phyloP scores from a whole-genome alignment of 345 rosid genomes.

The Arabis alpina region DNA sequence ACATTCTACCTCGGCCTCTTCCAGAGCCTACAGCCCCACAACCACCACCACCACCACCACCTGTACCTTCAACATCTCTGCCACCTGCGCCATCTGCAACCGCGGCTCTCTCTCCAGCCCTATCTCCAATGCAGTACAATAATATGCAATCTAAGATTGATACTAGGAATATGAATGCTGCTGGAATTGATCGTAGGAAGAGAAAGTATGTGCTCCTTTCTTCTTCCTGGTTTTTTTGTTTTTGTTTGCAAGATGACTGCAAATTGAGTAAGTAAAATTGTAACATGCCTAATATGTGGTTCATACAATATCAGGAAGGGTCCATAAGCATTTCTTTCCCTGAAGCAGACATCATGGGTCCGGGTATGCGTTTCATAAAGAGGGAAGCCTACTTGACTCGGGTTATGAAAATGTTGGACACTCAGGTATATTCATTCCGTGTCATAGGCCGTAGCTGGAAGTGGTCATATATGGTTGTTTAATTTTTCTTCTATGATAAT shows the following conservation, averaged over 20 bases:
- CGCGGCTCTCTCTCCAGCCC: slow-evolving; percentile 64
- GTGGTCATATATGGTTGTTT: background rate
- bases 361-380: slow-evolving; percentile 1
- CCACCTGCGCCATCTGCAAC: slow-evolving; percentile 52
- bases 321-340: slow-evolving; percentile 28
- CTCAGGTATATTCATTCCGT: slow-evolving; percentile 5
- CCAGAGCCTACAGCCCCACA: slow-evolving; percentile 77
- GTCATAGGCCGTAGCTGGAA: slow-evolving; percentile 8
- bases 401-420: slow-evolving; percentile 21
- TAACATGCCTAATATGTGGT: slow-evolving; percentile 19
- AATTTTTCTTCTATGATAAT: slow-evolving; percentile 2
- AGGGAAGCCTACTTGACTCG: slow-evolving; percentile 24
- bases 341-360: slow-evolving; percentile 21
- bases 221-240: slow-evolving; percentile 9
- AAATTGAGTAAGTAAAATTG: background rate
- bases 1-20: slow-evolving; percentile 88
- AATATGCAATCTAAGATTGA: slow-evolving; percentile 69
- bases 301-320: slow-evolving; percentile 40
- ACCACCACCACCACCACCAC: slow-evolving; percentile 41
- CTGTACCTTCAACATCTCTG: slow-evolving; percentile 45
- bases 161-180: slow-evolving; percentile 50
- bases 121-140: slow-evolving; percentile 86
- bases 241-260: slow-evolving; percentile 1
- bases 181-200: slow-evolving; percentile 79
- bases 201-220: slow-evolving; percentile 63